Percentiles rank a stretch among this genome's conserved stretches.
Evolutionary conservation across 257 asterid species (phyloP).

Genomic region (Ligustrum vulgare): DNA sequence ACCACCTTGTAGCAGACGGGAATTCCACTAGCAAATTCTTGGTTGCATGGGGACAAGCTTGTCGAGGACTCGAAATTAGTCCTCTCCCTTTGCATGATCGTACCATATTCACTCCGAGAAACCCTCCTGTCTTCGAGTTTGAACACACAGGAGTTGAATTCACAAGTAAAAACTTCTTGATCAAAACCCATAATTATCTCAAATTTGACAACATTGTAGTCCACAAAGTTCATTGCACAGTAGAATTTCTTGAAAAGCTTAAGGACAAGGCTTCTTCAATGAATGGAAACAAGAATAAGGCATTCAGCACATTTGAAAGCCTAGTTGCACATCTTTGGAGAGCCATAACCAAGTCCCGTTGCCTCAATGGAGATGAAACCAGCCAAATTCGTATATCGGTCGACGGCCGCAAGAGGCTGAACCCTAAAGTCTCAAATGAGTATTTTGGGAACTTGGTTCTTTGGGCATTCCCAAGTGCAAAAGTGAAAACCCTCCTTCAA

Average conservation of each 20-base stretch:
- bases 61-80: constrained; percentile 39
- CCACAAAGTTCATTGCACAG: constrained; percentile 55
- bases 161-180: constrained; percentile 29
- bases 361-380: constrained; percentile 46
- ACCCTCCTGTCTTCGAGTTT: constrained; percentile 50
- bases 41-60: constrained; percentile 85
- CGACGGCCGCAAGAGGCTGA: constrained; percentile 65
- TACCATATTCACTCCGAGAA: constrained; percentile 46
- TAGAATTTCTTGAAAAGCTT: constrained; percentile 56
- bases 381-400: constrained; percentile 65
- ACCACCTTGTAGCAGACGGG: constrained; percentile 75
- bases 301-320: constrained; percentile 73
- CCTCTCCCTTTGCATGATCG: constrained; percentile 60
- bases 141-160: constrained; percentile 64
- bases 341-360: constrained; percentile 66
- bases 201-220: constrained; percentile 39
- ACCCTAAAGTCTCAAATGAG: constrained; percentile 49
- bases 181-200: constrained; percentile 6
- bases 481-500: constrained; percentile 40
- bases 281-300: constrained; percentile 35
- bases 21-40: constrained; percentile 57
- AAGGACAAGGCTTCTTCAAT: constrained; percentile 57
- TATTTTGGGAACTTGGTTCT: constrained; percentile 81
- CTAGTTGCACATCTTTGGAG: constrained; percentile 82
- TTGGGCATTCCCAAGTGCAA: constrained; percentile 70